These are phyloP conservation scores for Gloeopeniophorella convolvens DNA, from an alignment of 768 basidiomycete genomes.

Conservation along the genomic window DNA sequence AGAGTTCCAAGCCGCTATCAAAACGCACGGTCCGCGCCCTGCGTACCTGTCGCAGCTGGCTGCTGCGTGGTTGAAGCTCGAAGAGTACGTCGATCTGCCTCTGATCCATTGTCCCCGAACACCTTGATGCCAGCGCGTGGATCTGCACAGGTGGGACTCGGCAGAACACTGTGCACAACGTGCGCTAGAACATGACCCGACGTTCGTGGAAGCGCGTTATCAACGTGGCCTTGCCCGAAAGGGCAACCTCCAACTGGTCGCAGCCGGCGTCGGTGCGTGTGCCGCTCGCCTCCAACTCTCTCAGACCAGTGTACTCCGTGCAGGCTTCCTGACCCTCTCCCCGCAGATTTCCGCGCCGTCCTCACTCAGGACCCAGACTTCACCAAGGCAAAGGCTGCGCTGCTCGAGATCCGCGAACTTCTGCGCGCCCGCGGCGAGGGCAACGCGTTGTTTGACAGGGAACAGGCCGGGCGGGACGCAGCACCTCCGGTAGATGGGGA, in stretches of 20 bases:
- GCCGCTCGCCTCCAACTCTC: no score
- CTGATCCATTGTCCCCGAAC: no score
- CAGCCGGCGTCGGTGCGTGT: constrained; percentile 24
- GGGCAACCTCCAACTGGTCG: constrained; percentile 20
- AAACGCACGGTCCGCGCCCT: constrained; percentile 33
- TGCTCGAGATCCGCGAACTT: constrained; percentile 12
- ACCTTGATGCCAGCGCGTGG: no score
- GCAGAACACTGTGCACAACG: background rate
- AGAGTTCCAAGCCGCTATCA: constrained; percentile 36
- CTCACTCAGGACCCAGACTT: constrained; percentile 27
- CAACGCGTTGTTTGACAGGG: constrained; percentile 3
- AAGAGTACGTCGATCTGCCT: constrained; percentile 26
- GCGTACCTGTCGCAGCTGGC: constrained; percentile 38
- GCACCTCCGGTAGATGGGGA: no score
- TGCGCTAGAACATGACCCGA: constrained; percentile 23
- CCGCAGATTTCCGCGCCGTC: constrained; percentile 27
- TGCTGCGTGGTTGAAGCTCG: constrained; percentile 37
- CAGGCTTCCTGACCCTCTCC: no score
- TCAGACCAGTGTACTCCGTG: no score
- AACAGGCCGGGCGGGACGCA: no score
- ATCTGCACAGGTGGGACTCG: background rate
- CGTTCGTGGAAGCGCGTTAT: constrained; percentile 31
- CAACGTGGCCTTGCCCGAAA: constrained; percentile 31
- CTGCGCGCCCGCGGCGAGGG: background rate
- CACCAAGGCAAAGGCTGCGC: constrained; percentile 19